Evolutionary conservation across 495 filamentous ascomycete species (phyloP).

Genomic region (Podospora comata): DNA sequence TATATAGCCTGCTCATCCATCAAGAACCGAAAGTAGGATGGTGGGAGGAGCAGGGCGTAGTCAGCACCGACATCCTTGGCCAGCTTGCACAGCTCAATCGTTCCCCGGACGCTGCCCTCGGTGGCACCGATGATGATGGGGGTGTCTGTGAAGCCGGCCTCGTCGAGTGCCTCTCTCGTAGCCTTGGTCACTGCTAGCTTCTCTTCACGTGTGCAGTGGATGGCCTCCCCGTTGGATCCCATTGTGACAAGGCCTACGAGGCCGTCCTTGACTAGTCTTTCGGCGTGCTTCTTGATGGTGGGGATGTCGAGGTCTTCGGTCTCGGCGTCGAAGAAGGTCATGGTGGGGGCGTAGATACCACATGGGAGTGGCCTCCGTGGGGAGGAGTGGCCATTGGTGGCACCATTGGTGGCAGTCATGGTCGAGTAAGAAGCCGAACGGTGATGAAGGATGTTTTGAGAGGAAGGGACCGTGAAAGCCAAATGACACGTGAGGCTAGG

Average conservation of each 20-base stretch:
- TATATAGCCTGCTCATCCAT: conserved; percentile 75
- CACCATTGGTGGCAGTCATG: conserved; percentile 41
- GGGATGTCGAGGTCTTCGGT: conserved; percentile 82
- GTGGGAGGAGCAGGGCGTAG: conserved; percentile 73
- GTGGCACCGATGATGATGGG: conserved; percentile 79
- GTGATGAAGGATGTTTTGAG: not conserved
- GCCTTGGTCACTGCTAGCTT: conserved; percentile 72
- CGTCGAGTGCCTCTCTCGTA: conserved; percentile 78
- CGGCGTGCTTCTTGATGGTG: conserved; percentile 73
- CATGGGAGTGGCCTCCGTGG: conserved; percentile 64
- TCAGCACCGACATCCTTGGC: conserved; percentile 69
- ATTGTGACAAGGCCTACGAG: conserved; percentile 82
- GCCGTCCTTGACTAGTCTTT: conserved; percentile 75
- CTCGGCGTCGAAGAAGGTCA: conserved; percentile 81
- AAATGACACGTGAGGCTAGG: conserved; percentile 5
- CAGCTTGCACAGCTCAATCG: conserved; percentile 69
- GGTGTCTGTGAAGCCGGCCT: conserved; percentile 69
- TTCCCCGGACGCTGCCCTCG: conserved; percentile 74
- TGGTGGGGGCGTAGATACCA: conserved; percentile 85
- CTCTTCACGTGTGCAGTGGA: conserved; percentile 73
- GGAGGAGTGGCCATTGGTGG: conserved; percentile 38
- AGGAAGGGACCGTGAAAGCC: not conserved
- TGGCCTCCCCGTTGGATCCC: conserved; percentile 88
- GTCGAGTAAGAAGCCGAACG: conserved; percentile 11
- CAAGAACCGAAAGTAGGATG: conserved; percentile 76